Conservation (phyloP, 805 yeast genomes). For the Ogataea pilisensis region DNA sequence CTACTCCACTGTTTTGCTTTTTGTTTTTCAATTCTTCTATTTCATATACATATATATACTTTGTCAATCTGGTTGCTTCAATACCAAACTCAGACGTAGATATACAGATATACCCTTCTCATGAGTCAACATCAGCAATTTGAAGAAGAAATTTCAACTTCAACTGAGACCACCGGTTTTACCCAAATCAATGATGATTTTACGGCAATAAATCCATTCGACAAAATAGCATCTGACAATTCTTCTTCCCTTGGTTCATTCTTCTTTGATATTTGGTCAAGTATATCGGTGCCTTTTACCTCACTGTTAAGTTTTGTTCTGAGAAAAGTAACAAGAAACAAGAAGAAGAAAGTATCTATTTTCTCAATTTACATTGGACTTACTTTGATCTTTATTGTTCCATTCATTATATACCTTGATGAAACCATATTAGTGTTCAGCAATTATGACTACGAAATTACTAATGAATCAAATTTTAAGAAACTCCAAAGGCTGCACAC, state of each 20-base stretch:
- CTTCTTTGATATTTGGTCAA: background rate
- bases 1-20: too few species aligned
- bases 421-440: constrained; percentile 8
- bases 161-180: too few species aligned
- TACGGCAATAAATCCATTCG: background rate
- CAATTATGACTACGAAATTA: constrained; percentile 9
- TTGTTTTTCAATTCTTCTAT: background rate
- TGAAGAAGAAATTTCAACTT: too few species aligned
- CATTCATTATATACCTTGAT: constrained; percentile 17
- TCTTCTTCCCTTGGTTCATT: background rate
- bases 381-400: constrained; percentile 13
- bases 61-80: too few species aligned
- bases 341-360: constrained; percentile 10
- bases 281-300: constrained; percentile 8
- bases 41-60: too few species aligned
- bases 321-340: constrained; percentile 4
- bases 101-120: background rate
- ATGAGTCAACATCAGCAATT: background rate
- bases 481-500: constrained; percentile 12
- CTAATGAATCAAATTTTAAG: constrained; percentile 11
- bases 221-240: background rate
- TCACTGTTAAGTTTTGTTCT: constrained; percentile 4
- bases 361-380: constrained; percentile 13
- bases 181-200: background rate
- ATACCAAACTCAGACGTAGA: too few species aligned